Evolutionary conservation across 192 early-diverging fungal genomes (phyloP), one percentile per base, ranked within the genome.

Genomic region (Podochytrium sp.): DNA sequence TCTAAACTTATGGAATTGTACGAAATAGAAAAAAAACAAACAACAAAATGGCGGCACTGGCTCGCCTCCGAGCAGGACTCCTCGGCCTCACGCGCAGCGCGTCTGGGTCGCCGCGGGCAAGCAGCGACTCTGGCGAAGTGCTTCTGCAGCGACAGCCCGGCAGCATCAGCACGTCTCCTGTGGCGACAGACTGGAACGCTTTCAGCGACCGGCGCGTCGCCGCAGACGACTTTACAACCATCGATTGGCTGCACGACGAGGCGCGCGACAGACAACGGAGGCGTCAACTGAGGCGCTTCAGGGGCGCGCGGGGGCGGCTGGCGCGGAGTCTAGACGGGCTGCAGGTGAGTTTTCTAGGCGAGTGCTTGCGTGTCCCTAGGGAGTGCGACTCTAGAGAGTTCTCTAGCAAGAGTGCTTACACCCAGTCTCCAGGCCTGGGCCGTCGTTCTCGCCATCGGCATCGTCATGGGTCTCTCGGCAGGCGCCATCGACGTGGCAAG

Each of bases 161-260:
- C n/a, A n/a, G n/a, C n/a, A n/a, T n/a, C n/a, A n/a, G n/a, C n/a
- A n/a, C n/a, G n/a, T n/a, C n/a, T n/a, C n/a, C n/a, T n/a, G n/a
- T n/a, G 43, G 10, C 43, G 10, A 47, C 60, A 2, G 60, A 62
- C 60, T 62, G 60, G 60, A 62, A 14, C 60, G 60, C 60, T 7
- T 62, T 62, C 60, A 38, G 34, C 2, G 60, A 62, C 60, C 29
- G 60, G 23, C 65, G 83, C 23, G 83, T 84, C 25, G 79, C 67
- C 3, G 80, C 80, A 51, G 75, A 73, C 41, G 81, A 91, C 78
- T 91, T 88, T 57, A 80, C 85, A 0, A 91, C 90, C 3, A 87
- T 91, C 41, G 80, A 98, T 80, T 96, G 93, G 93, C 91, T 95
- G 43, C 93, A 96, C 71, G 95, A 96, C 80, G 86, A 90, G 66